phyloP scores from a whole-genome alignment of 2,329 filamentous ascomycete genomes.

The Fusarium abutilonis region DNA sequence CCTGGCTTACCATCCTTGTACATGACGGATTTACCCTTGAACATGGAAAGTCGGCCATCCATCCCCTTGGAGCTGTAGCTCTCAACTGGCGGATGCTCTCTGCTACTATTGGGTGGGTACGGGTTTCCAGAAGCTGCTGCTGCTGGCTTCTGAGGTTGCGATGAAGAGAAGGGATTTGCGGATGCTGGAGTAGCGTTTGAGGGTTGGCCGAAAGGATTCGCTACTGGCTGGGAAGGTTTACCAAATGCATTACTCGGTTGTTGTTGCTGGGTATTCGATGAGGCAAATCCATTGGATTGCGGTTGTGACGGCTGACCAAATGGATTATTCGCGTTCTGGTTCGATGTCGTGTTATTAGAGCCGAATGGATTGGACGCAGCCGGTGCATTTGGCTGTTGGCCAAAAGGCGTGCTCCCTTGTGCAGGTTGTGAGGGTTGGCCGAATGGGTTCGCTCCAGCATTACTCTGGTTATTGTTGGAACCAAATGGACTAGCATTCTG shows the following conservation, averaged over 20 bases:
- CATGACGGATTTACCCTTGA: slow-evolving; percentile 70
- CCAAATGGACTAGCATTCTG: slow-evolving; percentile 39
- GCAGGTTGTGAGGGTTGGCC: slow-evolving; percentile 36
- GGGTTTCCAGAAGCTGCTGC: slow-evolving; percentile 47
- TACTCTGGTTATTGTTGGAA: slow-evolving; percentile 27
- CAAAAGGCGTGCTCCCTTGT: slow-evolving; percentile 39
- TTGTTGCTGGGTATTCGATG: slow-evolving; percentile 39
- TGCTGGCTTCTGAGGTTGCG: slow-evolving; percentile 21
- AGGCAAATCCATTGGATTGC: slow-evolving; percentile 38
- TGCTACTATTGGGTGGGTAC: slow-evolving; percentile 57
- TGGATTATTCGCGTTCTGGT: slow-evolving; percentile 39
- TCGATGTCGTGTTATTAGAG: slow-evolving; percentile 27
- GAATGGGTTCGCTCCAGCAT: slow-evolving; percentile 42
- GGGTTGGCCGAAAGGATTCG: slow-evolving; percentile 44
- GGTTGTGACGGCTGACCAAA: slow-evolving; percentile 44
- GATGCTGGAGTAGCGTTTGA: slow-evolving; percentile 32
- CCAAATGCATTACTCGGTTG: slow-evolving; percentile 41
- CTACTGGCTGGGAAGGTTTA: slow-evolving; percentile 33
- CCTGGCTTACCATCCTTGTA: slow-evolving; percentile 65
- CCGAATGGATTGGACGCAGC: slow-evolving; percentile 46
- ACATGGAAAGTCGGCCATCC: slow-evolving; percentile 61
- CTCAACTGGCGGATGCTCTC: slow-evolving; percentile 56
- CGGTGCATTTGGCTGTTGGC: slow-evolving; percentile 25
- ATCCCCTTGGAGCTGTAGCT: slow-evolving; percentile 57
- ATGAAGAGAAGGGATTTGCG: slow-evolving; percentile 42